Conservation (phyloP, 1,284 basidiomycete species). For the Somion occarium region DNA sequence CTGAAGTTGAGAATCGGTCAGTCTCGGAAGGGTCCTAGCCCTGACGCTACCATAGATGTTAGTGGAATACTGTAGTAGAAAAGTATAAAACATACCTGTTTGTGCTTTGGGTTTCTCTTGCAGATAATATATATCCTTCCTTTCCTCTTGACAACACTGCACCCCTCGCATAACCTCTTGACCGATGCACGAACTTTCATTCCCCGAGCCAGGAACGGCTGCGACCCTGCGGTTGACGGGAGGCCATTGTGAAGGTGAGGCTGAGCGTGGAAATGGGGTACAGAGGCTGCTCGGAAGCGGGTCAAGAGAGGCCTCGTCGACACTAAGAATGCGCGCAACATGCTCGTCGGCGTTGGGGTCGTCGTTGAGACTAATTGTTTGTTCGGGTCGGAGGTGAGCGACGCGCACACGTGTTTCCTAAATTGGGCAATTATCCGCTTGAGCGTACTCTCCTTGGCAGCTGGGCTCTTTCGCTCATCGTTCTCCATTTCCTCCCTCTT, state of each 20-base stretch:
- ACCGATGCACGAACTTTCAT: constrained; percentile 98
- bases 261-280: constrained; percentile 29
- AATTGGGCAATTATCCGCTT: too few species aligned
- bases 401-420: constrained; percentile 4
- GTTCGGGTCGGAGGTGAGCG: neutral
- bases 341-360: constrained; percentile 23
- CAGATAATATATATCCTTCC: constrained; percentile 93
- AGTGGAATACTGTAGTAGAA: neutral
- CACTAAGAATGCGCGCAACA: constrained; percentile 63
- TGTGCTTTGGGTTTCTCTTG: constrained; percentile 94
- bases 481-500: too few species aligned
- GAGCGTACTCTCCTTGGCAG: too few species aligned
- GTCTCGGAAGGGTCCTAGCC: constrained; percentile 33
- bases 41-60: constrained; percentile 47
- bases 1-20: neutral
- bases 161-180: constrained; percentile 90
- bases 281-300: constrained; percentile 41
- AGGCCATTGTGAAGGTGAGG: constrained; percentile 28
- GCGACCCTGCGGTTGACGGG: constrained; percentile 17
- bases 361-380: constrained; percentile 1
- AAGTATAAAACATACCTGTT: constrained; percentile 73
- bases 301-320: constrained; percentile 55
- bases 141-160: constrained; percentile 82
- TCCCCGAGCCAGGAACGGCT: constrained; percentile 53
- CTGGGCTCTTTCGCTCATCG: too few species aligned